Evolutionary conservation across 2,329 filamentous ascomycete species (phyloP).

Genomic region (Arachnopeziza araneosa): DNA sequence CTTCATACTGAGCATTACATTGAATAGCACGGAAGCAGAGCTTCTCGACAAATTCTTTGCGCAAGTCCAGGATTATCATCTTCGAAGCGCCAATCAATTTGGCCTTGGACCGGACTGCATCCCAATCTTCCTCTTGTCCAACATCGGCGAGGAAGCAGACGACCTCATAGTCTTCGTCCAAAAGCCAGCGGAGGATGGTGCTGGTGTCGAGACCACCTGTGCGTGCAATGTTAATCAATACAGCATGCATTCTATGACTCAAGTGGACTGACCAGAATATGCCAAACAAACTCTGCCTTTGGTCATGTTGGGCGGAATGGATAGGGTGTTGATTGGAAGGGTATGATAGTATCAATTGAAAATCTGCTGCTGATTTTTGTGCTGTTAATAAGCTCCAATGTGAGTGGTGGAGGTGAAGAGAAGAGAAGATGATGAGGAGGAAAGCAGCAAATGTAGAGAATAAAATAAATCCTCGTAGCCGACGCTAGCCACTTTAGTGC

Average conservation of each 20-base stretch:
- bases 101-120: constrained; percentile 68
- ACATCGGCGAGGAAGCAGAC: constrained; percentile 59
- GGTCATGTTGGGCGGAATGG: too few relatives aligned
- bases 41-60: constrained; percentile 72
- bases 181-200: constrained; percentile 40
- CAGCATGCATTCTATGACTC: too few relatives aligned
- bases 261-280: constrained; percentile 31
- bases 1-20: constrained; percentile 63
- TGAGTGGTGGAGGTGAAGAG: too few relatives aligned
- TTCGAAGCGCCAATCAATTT: constrained; percentile 35
- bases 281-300: constrained; percentile 34
- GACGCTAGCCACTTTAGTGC: too few relatives aligned
- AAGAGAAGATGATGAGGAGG: too few relatives aligned
- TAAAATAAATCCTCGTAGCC: too few relatives aligned
- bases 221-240: too few relatives aligned
- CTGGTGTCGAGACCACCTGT: constrained; percentile 38
- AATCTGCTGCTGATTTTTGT: too few relatives aligned
- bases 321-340: too few relatives aligned
- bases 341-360: too few relatives aligned
- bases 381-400: too few relatives aligned
- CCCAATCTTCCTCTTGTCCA: constrained; percentile 72
- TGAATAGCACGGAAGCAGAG: constrained; percentile 70
- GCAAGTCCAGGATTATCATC: constrained; percentile 53
- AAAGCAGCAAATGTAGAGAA: too few relatives aligned
- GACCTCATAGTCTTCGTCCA: constrained; percentile 44